Conservation (phyloP, 257 asterid species). For the Thymus mandschuricus region DNA sequence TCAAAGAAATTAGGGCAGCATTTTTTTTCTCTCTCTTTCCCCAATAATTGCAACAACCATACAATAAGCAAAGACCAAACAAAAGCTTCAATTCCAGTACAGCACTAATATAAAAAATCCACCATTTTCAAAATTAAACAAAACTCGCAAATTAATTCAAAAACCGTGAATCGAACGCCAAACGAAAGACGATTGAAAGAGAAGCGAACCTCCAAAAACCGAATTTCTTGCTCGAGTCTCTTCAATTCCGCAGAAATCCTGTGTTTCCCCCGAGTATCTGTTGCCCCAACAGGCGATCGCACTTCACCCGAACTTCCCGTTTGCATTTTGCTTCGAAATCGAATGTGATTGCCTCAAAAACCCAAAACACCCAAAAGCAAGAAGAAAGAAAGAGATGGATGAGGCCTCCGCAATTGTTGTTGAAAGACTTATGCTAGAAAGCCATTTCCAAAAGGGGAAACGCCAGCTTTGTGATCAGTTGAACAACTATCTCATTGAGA, state of each 20-base stretch:
- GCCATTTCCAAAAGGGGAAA: slow-evolving; percentile 19
- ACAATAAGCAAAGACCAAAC: background rate
- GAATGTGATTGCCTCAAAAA: background rate
- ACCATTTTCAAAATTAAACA: slow-evolving; percentile 20
- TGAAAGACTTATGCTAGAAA: slow-evolving; percentile 28
- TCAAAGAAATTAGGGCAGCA: slow-evolving; percentile 25
- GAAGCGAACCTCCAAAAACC: slow-evolving; percentile 76
- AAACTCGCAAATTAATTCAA: too few relatives aligned
- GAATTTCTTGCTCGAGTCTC: slow-evolving; percentile 93
- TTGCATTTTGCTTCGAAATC: slow-evolving; percentile 50
- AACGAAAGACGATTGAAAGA: background rate
- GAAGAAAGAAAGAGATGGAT: background rate
- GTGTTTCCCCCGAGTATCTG: slow-evolving; percentile 90
- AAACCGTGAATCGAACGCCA: slow-evolving; percentile 18
- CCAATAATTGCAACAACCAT: background rate
- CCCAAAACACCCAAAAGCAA: background rate
- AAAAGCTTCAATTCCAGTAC: slow-evolving; percentile 1
- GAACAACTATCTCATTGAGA: slow-evolving; percentile 14
- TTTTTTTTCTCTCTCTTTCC: background rate
- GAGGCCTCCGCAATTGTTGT: slow-evolving; percentile 10
- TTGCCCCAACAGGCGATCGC: slow-evolving; percentile 54
- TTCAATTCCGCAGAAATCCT: slow-evolving; percentile 88
- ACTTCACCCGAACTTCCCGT: slow-evolving; percentile 62
- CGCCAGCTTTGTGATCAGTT: slow-evolving; percentile 11
- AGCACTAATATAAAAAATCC: slow-evolving; percentile 27